phyloP scores from a whole-genome alignment of 2,329 filamentous ascomycete genomes.

The Tympanopsis confertula region DNA sequence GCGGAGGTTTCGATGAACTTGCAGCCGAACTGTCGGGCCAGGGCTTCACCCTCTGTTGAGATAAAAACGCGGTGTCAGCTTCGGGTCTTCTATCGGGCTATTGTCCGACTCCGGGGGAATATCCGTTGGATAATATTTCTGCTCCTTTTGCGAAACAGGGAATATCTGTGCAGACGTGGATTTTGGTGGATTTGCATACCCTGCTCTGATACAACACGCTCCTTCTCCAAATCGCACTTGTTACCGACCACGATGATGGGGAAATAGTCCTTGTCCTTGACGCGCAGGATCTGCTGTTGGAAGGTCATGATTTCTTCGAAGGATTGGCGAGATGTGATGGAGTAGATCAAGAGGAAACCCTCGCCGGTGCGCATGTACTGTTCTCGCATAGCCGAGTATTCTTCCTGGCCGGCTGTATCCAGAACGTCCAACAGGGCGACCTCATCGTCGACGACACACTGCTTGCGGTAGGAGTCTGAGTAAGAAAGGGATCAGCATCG shows the following conservation, averaged over 20 bases:
- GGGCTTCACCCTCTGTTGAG: constrained; percentile 68
- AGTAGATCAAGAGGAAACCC: constrained; percentile 94
- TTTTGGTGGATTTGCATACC: constrained; percentile 57
- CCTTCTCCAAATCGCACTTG: constrained; percentile 94
- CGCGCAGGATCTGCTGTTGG: constrained; percentile 93
- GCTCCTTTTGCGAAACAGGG: too few relatives aligned
- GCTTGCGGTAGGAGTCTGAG: constrained; percentile 97
- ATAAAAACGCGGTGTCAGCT: too few relatives aligned
- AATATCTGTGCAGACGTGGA: too few relatives aligned
- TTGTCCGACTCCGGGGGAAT: too few relatives aligned
- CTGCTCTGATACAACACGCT: constrained; percentile 83
- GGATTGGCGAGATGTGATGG: constrained; percentile 91
- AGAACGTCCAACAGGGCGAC: constrained; percentile 94
- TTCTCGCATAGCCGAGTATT: constrained; percentile 98
- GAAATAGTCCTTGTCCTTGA: constrained; percentile 99
- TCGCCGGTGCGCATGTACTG: constrained; percentile 99
- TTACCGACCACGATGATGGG: constrained; percentile 98
- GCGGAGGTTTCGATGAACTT: constrained; percentile 99
- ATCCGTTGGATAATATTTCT: too few relatives aligned
- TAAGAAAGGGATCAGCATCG: constrained; percentile 9
- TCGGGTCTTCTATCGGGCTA: too few relatives aligned
- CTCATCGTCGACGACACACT: constrained; percentile 97
- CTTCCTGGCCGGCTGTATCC: constrained; percentile 95
- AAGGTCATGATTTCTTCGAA: constrained; percentile 98
- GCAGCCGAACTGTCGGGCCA: constrained; percentile 82